Evolutionary conservation across 2,329 filamentous ascomycete genomes (phyloP), one percentile per base, ranked within the genome.

Genomic region (Tothia fuscella): DNA sequence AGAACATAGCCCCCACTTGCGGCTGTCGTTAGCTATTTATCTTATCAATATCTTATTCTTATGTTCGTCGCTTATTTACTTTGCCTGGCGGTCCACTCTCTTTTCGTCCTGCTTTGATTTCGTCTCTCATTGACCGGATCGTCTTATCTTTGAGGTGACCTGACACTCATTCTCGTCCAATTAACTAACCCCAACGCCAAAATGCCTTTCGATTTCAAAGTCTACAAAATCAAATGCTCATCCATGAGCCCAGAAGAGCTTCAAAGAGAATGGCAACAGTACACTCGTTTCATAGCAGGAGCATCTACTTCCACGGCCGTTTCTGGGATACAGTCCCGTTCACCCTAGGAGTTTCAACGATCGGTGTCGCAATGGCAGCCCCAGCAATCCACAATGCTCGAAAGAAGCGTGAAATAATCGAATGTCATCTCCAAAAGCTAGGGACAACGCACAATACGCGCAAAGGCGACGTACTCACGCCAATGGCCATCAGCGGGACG

Each of bases 151-250:
- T 9, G 26, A 9, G 26, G 26, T 29, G 26, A 29, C 26, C n/a
- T 29, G 26, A 29, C 26, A n/a, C 26, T n/a, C 26, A n/a, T n/a
- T 9, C 9, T n/a, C 9, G n/a, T 29, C 26, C 26, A 29, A 9
- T 29, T 29, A 9, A n/a, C 9, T n/a, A 34, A 10, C 35, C 3
- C n/a, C 20, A 4, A 12, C 7, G 31, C 31, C 21, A 30, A 6
- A 6, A 40, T 40, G 38, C 25, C 38, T 40, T 40, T 40, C 38
- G 38, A 40, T 6, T 40, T 40, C 25, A 5, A 40, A 19, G 31
- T 17, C 19, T 40, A 40, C 38, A 26, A 40, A 20, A 26, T 16
- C 5, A 40, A 40, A 26, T 40, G 38, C 26, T 6, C 16, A 9
- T 9, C 24, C 12, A 40, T 40, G 38, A 20, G 7, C n/a, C 14